A percentile compares a stretch with the other conserved stretches of the same genome.
These are phyloP conservation scores for Lichtheimia ornata DNA, from an alignment of 371 early-diverging fungal genomes.

Conservation along the genomic window DNA sequence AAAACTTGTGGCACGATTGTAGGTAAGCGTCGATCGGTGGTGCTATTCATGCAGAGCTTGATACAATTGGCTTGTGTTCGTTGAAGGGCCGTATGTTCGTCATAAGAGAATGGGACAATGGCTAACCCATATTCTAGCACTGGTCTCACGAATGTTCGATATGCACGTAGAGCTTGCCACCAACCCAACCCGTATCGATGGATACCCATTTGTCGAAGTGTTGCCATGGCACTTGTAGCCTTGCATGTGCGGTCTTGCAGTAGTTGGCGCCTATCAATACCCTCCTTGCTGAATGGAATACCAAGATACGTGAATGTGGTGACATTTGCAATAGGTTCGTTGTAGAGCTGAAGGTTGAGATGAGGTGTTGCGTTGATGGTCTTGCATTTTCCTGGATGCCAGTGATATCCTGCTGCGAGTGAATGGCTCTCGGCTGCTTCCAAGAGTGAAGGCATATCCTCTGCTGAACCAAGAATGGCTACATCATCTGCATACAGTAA, in stretches of 20 bases:
- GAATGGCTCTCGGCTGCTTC: conserved; percentile 15
- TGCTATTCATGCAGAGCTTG: not conserved
- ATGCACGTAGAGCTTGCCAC: conserved; percentile 1
- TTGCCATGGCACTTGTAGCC: not conserved
- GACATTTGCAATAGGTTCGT: not conserved
- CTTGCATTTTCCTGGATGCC: conserved; percentile 34
- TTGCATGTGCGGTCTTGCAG: not conserved
- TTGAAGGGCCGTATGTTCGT: not conserved
- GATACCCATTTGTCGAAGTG: conserved; percentile 3
- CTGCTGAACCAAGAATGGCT: conserved; percentile 18
- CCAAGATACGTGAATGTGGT: conserved; percentile 5
- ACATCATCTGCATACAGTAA: conserved; percentile 36
- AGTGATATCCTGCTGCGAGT: conserved; percentile 19
- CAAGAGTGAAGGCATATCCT: conserved; percentile 17
- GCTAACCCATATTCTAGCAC: conserved; percentile 17
- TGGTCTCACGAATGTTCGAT: conserved; percentile 7
- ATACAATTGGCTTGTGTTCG: not conserved
- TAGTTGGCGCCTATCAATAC: conserved; percentile 3
- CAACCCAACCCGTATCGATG: conserved; percentile 12
- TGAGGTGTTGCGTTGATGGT: conserved; percentile 1
- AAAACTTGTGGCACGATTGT: not conserved
- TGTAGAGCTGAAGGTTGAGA: not conserved
- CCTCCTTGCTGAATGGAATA: conserved; percentile 5
- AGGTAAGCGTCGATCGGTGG: not conserved
- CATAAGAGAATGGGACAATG: conserved; percentile 1